Base-by-base conservation (phyloP, 177 flowering plant genomes). In the Vitis hybrid region DNA sequence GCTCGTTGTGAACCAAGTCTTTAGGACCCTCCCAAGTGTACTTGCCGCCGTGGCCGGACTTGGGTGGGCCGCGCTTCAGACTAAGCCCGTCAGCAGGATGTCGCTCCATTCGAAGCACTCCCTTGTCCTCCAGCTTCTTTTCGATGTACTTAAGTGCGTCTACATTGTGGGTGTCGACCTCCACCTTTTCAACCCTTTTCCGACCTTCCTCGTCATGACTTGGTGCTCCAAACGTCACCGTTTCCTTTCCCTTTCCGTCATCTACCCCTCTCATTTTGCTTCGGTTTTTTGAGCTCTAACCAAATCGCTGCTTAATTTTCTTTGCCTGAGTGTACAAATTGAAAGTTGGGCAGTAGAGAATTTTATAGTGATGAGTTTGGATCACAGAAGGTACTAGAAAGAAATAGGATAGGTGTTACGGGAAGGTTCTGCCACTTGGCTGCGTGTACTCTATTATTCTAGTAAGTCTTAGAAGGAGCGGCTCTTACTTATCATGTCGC, bases 1-100 rank as follows among this genome's bases (percentile, higher is more conserved):
- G 68, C 80, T 81, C 85, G 24, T 32, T 68, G 52, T 77, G 82
- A 6, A 18, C 82, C 62, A 35, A 4, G 53, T 71, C 84, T 4
- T 17, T 77, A 0, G 91, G 91, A 0, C 91, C 94, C 32, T 85
- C 91, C 94, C 92, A 87, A 30, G 91, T 87, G 86, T 63, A 87
- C 86, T 88, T 88, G 11, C 94, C 94, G 2, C 92, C 92, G 71
- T 74, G 90, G 9, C 92, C 92, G 1, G 78, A 66, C 77, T 88
- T 88, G 0, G 84, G 87, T 13, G 82, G 83, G 2, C 82, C 80
- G 30, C 35, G 76, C 4, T 71, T 73, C 11, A 84, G 63, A 2
- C 84, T 80, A 1, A 71, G 63, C n/a, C 89, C 89, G 60, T 87
- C 83, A 0, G 53, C 78, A 0, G 97, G 88, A 67, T 88, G 97